Evolutionary conservation across 2,329 filamentous ascomycete species (phyloP).

Genomic region (Diaporthe nobilis): DNA sequence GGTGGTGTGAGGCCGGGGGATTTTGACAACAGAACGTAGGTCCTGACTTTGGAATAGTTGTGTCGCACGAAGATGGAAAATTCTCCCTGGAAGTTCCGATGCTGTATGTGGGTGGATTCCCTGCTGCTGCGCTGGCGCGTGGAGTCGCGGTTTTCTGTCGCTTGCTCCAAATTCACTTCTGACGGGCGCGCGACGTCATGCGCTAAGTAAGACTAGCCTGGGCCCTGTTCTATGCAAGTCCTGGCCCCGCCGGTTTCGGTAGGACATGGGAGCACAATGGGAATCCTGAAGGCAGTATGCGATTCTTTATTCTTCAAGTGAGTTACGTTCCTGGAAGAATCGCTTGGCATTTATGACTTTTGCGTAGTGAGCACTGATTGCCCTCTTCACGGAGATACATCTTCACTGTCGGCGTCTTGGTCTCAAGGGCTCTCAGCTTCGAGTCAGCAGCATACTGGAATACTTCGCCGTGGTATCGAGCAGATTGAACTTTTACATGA

Average conservation of each 20-base stretch:
- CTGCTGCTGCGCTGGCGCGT: constrained; percentile 30
- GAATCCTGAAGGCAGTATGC: not conserved
- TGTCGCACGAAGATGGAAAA: constrained; percentile 3
- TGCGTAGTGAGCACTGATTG: not conserved
- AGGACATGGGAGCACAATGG: not conserved
- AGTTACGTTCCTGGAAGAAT: not conserved
- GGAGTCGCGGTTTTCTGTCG: constrained; percentile 22
- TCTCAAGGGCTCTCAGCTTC: no score
- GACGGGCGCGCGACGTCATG: constrained; percentile 24
- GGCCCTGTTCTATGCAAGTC: not conserved
- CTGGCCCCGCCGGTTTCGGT: constrained; percentile 22
- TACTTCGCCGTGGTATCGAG: not conserved
- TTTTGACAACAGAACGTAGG: not conserved
- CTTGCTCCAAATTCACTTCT: constrained; percentile 17
- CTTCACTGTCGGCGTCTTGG: not conserved
- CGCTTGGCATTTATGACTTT: not conserved
- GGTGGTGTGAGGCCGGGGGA: not conserved
- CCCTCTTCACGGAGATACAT: not conserved
- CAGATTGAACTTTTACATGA: not conserved
- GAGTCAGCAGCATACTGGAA: not conserved
- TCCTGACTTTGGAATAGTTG: not conserved
- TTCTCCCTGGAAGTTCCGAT: constrained; percentile 15
- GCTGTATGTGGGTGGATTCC: constrained; percentile 22
- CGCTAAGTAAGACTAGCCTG: not conserved
- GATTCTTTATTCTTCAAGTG: not conserved